Evolutionary conservation across 495 filamentous ascomycete genomes (phyloP).

Genomic region (Penicillium samsonianum): DNA sequence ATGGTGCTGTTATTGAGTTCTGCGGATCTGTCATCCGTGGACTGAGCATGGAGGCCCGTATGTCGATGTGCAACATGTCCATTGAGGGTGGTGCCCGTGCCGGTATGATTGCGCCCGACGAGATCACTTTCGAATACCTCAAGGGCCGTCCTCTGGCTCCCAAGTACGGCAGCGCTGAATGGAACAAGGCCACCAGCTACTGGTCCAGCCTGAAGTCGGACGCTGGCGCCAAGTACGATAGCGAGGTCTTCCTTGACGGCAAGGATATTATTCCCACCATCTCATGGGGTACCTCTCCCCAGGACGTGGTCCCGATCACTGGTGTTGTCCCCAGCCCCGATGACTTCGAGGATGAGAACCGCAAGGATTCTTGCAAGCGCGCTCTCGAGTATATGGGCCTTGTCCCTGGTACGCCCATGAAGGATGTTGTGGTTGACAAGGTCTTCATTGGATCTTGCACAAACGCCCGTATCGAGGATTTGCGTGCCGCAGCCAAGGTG

Average conservation of each 20-base stretch:
- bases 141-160: constrained; percentile 87
- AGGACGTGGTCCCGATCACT: constrained; percentile 92
- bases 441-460: constrained; percentile 99
- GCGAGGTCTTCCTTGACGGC: constrained; percentile 81
- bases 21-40: constrained; percentile 87
- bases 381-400: constrained; percentile 97
- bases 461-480: constrained; percentile 94
- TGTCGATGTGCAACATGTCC: constrained; percentile 99
- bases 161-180: constrained; percentile 77
- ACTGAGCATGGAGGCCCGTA: constrained; percentile 95
- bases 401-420: constrained; percentile 78
- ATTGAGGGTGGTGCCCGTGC: constrained; percentile 95
- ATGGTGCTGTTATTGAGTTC: constrained; percentile 93
- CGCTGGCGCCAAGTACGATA: constrained; percentile 80
- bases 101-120: constrained; percentile 94
- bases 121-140: constrained; percentile 92
- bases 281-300: constrained; percentile 95
- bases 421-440: constrained; percentile 89
- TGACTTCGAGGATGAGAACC: constrained; percentile 73
- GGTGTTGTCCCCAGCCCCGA: constrained; percentile 87
- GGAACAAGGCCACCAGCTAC: constrained; percentile 85
- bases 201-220: constrained; percentile 89
- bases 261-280: constrained; percentile 93
- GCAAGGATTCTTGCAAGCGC: constrained; percentile 74
- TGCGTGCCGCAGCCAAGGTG: constrained; percentile 81